Percentiles rank a stretch among this genome's conserved stretches.
phyloP scores from a whole-genome alignment of 2,329 filamentous ascomycete genomes.

The Colletotrichum sublineola region DNA sequence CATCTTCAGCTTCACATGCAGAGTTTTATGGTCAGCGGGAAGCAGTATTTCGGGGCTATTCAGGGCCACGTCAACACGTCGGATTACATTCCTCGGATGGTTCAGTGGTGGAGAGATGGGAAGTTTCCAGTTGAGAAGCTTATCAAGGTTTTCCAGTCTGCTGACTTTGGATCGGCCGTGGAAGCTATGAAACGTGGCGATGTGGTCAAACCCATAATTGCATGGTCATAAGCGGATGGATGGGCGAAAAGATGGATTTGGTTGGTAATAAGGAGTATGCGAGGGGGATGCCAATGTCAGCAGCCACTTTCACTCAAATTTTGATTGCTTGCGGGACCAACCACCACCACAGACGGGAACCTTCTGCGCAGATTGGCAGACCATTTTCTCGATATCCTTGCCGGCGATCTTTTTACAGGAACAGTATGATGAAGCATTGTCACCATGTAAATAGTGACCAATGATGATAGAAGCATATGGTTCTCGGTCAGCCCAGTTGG shows the following conservation, averaged over 20 bases:
- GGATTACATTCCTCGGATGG: constrained; percentile 51
- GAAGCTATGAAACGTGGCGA: constrained; percentile 49
- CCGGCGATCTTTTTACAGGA: no score
- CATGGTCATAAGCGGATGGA: constrained; percentile 25
- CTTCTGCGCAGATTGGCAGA: no score
- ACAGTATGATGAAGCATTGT: background rate
- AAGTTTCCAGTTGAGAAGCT: constrained; percentile 52
- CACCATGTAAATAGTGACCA: background rate
- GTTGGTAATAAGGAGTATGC: background rate
- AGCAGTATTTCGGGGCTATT: constrained; percentile 60
- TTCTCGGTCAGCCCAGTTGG: background rate
- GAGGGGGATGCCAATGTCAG: background rate
- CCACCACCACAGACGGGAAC: background rate
- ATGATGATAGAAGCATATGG: background rate
- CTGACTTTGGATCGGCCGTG: constrained; percentile 48
- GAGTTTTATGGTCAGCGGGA: constrained; percentile 61
- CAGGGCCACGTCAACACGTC: constrained; percentile 53
- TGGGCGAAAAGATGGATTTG: background rate
- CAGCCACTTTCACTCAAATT: background rate
- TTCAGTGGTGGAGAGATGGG: constrained; percentile 51
- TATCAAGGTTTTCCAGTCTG: constrained; percentile 51
- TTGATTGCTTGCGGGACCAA: background rate
- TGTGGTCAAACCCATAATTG: constrained; percentile 39
- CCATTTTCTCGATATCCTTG: background rate
- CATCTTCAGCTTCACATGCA: constrained; percentile 58